These are phyloP conservation scores for Daphne laureola DNA, from an alignment of 441 rosid genomes.

Conservation along the genomic window DNA sequence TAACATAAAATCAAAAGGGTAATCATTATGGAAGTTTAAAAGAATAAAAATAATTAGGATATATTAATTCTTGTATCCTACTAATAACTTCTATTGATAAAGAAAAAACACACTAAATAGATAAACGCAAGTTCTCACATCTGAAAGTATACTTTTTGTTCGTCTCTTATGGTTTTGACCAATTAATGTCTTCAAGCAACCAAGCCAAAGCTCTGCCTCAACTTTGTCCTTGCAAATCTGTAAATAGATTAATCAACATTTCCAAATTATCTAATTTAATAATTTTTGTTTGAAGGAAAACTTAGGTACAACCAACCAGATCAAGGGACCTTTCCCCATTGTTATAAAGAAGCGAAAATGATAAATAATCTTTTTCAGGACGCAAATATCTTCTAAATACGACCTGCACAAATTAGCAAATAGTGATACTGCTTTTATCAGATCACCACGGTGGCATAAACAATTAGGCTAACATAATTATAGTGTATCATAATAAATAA, in stretches of 20 bases:
- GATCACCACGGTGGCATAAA: neutral
- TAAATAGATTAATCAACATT: conserved; percentile 11
- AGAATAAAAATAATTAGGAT: no score
- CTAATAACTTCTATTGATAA: no score
- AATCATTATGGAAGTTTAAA: no score
- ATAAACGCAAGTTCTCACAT: conserved; percentile 35
- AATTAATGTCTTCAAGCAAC: conserved; percentile 58
- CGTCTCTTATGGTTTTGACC: conserved; percentile 39
- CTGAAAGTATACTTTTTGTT: conserved; percentile 57
- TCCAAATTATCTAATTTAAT: conserved; percentile 9
- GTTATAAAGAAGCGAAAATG: conserved; percentile 83
- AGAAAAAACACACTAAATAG: no score
- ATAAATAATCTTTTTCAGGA: conserved; percentile 85
- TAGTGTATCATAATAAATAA: neutral
- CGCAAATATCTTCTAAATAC: conserved; percentile 84
- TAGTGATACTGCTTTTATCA: neutral
- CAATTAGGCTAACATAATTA: no score
- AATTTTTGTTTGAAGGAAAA: conserved; percentile 3
- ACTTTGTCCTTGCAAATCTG: conserved; percentile 93
- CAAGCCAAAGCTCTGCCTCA: conserved; percentile 87
- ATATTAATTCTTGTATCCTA: no score
- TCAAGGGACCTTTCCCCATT: conserved; percentile 88
- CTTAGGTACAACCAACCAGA: conserved; percentile 51
- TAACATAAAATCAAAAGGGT: neutral
- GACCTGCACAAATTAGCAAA: conserved; percentile 37